Evolutionary conservation across 768 basidiomycete genomes (phyloP).

Genomic region (Leccinum longicurvipes): DNA sequence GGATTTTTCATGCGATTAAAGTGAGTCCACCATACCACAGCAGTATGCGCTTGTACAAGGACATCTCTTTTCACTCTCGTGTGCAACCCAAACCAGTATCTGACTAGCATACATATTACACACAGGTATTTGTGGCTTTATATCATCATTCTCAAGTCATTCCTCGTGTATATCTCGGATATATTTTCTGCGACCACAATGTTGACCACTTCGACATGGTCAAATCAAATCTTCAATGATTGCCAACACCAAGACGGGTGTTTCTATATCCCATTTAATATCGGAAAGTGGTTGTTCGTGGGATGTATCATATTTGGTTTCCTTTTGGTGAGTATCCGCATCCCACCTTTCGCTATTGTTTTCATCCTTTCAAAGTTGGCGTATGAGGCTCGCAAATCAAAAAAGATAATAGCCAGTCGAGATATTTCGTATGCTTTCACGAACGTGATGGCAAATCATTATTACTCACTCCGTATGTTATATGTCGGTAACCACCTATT

Average conservation of each 20-base stretch:
- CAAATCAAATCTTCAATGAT: constrained; percentile 83
- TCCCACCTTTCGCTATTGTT: neutral
- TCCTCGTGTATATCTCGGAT: constrained; percentile 96
- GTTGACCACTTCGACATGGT: constrained; percentile 89
- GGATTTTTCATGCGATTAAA: constrained; percentile 83
- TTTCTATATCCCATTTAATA: constrained; percentile 80
- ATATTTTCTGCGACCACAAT: constrained; percentile 97
- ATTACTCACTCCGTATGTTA: constrained; percentile 86
- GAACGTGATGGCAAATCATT: constrained; percentile 94
- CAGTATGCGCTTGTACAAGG: neutral
- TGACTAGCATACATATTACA: constrained; percentile 11
- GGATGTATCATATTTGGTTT: constrained; percentile 99
- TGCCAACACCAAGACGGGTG: constrained; percentile 66
- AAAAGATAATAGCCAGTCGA: constrained; percentile 90
- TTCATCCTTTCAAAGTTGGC: constrained; percentile 59
- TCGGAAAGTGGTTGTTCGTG: constrained; percentile 95
- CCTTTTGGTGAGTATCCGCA: constrained; percentile 60
- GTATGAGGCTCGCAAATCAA: constrained; percentile 89
- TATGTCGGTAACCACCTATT: neutral
- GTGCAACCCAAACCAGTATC: neutral
- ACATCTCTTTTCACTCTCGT: neutral
- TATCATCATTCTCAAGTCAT: constrained; percentile 89
- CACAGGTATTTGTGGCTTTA: constrained; percentile 90
- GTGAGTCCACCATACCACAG: constrained; percentile 40
- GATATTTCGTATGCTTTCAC: constrained; percentile 99